Evolutionary conservation across 352 stramenopile genomes (phyloP), one percentile per base, ranked within the genome.

Genomic region (Phytophthora citrophthora): DNA sequence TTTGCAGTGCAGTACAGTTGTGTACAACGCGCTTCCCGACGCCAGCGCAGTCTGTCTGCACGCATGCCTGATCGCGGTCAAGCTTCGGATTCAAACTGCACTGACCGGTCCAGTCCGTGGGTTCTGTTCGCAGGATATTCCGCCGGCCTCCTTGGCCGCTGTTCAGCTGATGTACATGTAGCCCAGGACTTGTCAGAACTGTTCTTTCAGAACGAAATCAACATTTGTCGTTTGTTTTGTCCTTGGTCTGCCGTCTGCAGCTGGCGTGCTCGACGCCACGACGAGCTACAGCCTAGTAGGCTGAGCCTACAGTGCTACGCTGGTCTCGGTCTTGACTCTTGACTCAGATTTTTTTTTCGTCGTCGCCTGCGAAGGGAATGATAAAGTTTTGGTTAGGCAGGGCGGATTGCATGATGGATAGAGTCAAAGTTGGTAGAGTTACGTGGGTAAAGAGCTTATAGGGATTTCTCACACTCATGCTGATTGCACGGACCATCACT

Each of bases 341-440:
- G 26, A 36, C n/a, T n/a, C 27, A 50, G 27, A 56, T 34, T 56
- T 66, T 65, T 69, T 50, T 70, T 58, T 65, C 32, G 54, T 50
- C 55, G 62, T 65, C 62, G 39, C 36, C 39, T 31, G 29, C 39
- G 38, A 43, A 49, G 39, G 6, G n/a, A 44, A 24, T 18, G 49
- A 29, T 32, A 34, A 54, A 40, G 12, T n/a, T 29, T 48, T 48
- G 41, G 18, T 48, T 41, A 41, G 15, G 36, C 36, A 34, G 29
- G 29, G 8, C 29, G 10, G 36, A 41, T 20, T n/a, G 29, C 31
- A 29, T 54, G 47, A 31, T 29, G n/a, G 29, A 13, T 18, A 31
- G 48, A 18, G 18, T 32, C 47, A 54, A 13, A 6, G 15, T 12
- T 54, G 23, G 20, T 34, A 38, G 12, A 27, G 27, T 56, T 32